phyloP scores from a whole-genome alignment of 352 stramenopile species.

The Phytophthora capsici region DNA sequence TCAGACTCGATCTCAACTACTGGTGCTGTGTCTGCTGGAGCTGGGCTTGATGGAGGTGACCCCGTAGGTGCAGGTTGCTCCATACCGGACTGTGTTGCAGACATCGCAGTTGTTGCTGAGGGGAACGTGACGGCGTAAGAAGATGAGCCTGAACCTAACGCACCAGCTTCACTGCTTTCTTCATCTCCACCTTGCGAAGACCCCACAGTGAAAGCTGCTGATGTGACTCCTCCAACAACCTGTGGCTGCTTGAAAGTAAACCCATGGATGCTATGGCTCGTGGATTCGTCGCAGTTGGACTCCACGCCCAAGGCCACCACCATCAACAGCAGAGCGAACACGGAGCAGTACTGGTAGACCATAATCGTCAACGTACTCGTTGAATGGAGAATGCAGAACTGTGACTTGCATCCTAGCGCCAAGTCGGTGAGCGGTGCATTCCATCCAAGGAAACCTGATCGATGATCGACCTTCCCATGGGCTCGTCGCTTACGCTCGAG shows the following conservation, averaged over 20 bases:
- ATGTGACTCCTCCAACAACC: background rate
- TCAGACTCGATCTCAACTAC: background rate
- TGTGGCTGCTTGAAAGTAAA: constrained; percentile 1
- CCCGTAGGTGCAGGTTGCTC: background rate
- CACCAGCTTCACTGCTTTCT: constrained; percentile 1
- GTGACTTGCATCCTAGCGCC: constrained; percentile 7
- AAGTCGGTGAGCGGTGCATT: constrained; percentile 10
- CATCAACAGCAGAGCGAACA: background rate
- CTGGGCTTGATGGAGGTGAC: constrained; percentile 5
- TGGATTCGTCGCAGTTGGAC: constrained; percentile 14
- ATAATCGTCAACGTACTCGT: background rate
- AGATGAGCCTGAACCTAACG: background rate
- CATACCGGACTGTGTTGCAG: background rate
- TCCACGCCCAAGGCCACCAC: background rate
- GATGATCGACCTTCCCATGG: constrained; percentile 32
- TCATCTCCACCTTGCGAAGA: background rate
- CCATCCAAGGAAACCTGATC: constrained; percentile 31
- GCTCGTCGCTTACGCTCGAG: constrained; percentile 32
- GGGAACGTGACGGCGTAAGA: constrained; percentile 14
- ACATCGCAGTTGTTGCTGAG: background rate
- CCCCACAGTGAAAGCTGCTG: background rate
- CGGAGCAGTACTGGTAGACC: constrained; percentile 6
- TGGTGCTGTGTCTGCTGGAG: background rate
- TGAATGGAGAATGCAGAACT: constrained; percentile 27
- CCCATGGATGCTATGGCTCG: constrained; percentile 1